Percentiles rank a stretch among this genome's conserved stretches.
phyloP scores from a whole-genome alignment of 2,329 filamentous ascomycete species.

The Diaporthe destruens region DNA sequence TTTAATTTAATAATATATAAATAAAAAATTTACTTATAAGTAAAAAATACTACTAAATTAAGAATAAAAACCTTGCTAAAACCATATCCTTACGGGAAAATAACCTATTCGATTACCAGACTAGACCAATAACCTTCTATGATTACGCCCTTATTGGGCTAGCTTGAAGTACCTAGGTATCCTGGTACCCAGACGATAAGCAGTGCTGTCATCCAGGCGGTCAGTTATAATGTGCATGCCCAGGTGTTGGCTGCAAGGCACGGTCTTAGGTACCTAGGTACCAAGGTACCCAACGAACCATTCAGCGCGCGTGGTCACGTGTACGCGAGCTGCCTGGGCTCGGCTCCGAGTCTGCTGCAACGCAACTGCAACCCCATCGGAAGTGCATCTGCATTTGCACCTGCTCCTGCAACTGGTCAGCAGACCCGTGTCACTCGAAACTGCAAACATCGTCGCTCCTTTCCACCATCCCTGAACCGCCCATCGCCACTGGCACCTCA shows the following conservation, averaged over 20 bases:
- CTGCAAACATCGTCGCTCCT: neutral
- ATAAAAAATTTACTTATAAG: too few relatives aligned
- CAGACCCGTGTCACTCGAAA: neutral
- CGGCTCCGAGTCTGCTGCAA: neutral
- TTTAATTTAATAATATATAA: too few relatives aligned
- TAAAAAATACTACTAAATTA: too few relatives aligned
- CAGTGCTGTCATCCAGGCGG: too few relatives aligned
- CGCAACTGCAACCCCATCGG: neutral
- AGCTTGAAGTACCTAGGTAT: neutral
- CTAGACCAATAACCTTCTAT: too few relatives aligned
- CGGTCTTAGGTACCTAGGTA: too few relatives aligned
- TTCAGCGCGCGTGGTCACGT: neutral
- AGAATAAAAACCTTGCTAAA: too few relatives aligned
- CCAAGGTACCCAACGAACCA: neutral
- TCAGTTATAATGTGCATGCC: neutral
- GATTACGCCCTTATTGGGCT: too few relatives aligned
- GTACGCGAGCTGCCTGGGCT: neutral
- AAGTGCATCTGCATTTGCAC: neutral
- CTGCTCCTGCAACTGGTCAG: neutral
- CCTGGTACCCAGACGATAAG: too few relatives aligned
- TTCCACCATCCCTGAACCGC: neutral
- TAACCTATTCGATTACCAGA: too few relatives aligned
- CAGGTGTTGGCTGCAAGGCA: conserved; percentile 3
- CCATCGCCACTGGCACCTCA: neutral
- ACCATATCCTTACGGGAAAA: too few relatives aligned